Percentiles rank a stretch among this genome's conserved stretches.
Evolutionary conservation across 768 basidiomycete genomes (phyloP).

Genomic region (Pleurotus cornucopiae): DNA sequence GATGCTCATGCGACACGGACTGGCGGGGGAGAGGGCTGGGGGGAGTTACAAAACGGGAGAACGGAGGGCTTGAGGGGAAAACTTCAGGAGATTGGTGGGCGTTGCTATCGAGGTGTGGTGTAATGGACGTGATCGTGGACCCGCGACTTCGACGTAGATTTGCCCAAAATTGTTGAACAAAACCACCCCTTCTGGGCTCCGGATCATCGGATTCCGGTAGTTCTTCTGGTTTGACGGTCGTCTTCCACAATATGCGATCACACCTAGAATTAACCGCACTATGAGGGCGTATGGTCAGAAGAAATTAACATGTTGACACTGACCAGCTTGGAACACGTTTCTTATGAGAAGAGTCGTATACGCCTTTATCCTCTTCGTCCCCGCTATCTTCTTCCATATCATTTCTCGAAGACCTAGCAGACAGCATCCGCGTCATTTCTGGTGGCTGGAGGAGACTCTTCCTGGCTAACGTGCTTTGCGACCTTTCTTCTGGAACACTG

Average conservation of each 20-base stretch:
- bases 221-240: constrained; percentile 50
- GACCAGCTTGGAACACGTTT: constrained; percentile 83
- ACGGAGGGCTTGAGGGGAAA: constrained; percentile 14
- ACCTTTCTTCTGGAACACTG: background rate
- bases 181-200: constrained; percentile 33
- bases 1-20: constrained; percentile 22
- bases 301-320: constrained; percentile 15
- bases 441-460: constrained; percentile 20
- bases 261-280: constrained; percentile 46
- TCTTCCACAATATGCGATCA: constrained; percentile 81
- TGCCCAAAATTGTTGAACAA: constrained; percentile 50
- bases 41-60: constrained; percentile 18
- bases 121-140: constrained; percentile 31
- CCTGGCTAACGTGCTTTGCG: background rate
- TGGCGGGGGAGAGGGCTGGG: constrained; percentile 9
- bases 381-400: constrained; percentile 32
- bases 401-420: constrained; percentile 23
- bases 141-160: constrained; percentile 34
- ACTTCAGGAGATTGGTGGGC: constrained; percentile 12
- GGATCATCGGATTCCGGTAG: constrained; percentile 32
- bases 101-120: constrained; percentile 15
- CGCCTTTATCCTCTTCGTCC: constrained; percentile 49
- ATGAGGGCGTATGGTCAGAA: background rate
- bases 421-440: constrained; percentile 25
- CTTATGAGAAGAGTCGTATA: constrained; percentile 80